Evolutionary conservation across 768 basidiomycete species (phyloP).

Genomic region (Suillus subaureus): DNA sequence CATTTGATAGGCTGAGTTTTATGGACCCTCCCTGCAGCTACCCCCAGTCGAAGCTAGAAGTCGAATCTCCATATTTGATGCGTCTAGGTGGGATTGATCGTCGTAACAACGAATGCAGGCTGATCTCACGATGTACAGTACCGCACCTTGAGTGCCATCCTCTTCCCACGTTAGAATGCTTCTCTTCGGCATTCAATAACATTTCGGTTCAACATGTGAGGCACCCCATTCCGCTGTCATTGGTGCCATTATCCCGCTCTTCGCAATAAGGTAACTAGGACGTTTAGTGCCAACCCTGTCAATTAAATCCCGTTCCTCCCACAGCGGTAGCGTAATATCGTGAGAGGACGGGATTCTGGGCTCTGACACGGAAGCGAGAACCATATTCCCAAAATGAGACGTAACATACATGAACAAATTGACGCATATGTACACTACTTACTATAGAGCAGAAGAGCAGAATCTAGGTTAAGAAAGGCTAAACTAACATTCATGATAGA

Average conservation of each 20-base stretch:
- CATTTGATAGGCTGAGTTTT: constrained; percentile 16
- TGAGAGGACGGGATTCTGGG: neutral
- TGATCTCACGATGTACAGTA: constrained; percentile 15
- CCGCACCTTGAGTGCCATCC: constrained; percentile 54
- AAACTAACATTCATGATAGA: constrained; percentile 67
- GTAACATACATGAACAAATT: constrained; percentile 31
- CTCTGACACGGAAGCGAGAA: constrained; percentile 7
- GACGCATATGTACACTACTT: constrained; percentile 30
- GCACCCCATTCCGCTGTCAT: constrained; percentile 20
- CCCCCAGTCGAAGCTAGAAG: constrained; percentile 50
- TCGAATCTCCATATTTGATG: constrained; percentile 53
- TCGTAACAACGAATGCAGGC: constrained; percentile 2
- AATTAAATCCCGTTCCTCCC: neutral
- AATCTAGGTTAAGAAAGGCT: constrained; percentile 33
- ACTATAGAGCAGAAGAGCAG: constrained; percentile 16
- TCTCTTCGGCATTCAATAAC: constrained; percentile 70
- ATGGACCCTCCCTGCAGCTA: constrained; percentile 43
- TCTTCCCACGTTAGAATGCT: constrained; percentile 50
- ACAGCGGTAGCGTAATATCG: constrained; percentile 4
- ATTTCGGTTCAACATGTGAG: constrained; percentile 57
- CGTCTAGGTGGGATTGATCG: constrained; percentile 47
- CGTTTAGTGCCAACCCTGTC: neutral
- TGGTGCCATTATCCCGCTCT: constrained; percentile 9
- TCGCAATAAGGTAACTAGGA: neutral
- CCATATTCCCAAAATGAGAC: constrained; percentile 14